These are phyloP conservation scores for Euphorbia schlechtendalii DNA, from an alignment of 441 rosid genomes.

Conservation along the genomic window DNA sequence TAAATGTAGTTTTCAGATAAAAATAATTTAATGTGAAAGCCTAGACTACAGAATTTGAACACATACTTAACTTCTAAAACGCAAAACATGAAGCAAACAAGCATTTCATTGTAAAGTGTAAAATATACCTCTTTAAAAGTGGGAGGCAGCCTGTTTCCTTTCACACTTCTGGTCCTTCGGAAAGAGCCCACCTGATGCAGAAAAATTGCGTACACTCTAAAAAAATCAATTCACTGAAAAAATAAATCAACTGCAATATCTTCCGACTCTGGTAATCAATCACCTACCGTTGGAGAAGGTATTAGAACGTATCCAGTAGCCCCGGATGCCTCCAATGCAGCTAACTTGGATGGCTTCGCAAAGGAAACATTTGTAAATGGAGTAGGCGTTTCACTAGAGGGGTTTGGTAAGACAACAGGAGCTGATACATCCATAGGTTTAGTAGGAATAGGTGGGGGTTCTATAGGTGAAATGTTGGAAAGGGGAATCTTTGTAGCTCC, in stretches of 20 bases:
- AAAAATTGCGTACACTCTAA: too few species aligned
- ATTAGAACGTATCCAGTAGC: conserved; percentile 58
- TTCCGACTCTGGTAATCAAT: conserved; percentile 10
- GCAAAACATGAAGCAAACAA: too few species aligned
- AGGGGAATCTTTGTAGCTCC: conserved; percentile 43
- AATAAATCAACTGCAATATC: conserved; percentile 7
- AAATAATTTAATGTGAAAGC: too few species aligned
- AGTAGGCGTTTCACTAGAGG: conserved; percentile 41
- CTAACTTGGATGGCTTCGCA: conserved; percentile 63
- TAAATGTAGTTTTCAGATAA: not conserved
- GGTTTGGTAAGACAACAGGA: conserved; percentile 39
- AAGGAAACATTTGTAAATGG: conserved; percentile 64
- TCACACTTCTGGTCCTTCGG: too few species aligned
- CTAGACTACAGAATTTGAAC: too few species aligned
- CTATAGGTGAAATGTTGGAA: conserved; percentile 53
- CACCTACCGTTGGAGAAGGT: conserved; percentile 61
- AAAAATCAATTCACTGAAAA: not conserved
- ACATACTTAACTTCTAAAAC: too few species aligned
- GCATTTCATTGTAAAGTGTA: too few species aligned
- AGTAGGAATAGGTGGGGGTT: conserved; percentile 62
- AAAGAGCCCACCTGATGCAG: too few species aligned
- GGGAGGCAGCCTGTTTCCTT: too few species aligned
- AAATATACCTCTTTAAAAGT: too few species aligned
- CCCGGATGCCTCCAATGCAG: conserved; percentile 79
- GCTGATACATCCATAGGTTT: conserved; percentile 55